Base-by-base conservation (phyloP, 257 asterid genomes). In the Penstemon davidsonii region DNA sequence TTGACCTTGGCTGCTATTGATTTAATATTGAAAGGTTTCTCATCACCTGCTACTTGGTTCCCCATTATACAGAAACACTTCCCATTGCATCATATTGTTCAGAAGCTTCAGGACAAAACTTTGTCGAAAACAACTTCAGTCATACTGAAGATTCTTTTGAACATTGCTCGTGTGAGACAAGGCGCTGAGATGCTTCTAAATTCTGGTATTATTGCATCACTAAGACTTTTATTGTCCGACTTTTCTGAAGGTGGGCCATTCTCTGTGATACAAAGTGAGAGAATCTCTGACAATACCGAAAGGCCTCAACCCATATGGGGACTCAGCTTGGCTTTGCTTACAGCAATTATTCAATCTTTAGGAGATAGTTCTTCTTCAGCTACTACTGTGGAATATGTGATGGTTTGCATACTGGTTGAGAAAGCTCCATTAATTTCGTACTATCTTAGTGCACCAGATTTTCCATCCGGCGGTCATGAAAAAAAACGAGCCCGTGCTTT, bases 151-250 rank as follows among this genome's bases (percentile, higher is more conserved):
- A 88, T 94, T 77, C 87, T 94, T 73, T 76, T 94, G 89, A 94
- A 86, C 81, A 80, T 94, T 75, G 87, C 90, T 61, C 80, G 85
- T 44, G 86, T 82, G 56, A 83, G 87, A 78, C 86, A 82, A 60
- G 96, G 96, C 62, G 96, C 99, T 15, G 88, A 84, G 73, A 83
- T 91, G 95, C 89, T 94, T 74, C 50, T 91, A 40, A 87, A 83
- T 71, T 79, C 86, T 67, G 97, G 97, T 60, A 76, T 94, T 61
- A 84, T 94, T 65, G 69, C 83, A 53, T 91, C 89, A 13, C 45
- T 91, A 62, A 86, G 83, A 58, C 78, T 73, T 65, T 69, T 94
- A 41, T 64, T 88, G 40, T 82, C 87, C 1, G 85, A 81, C 73
- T 69, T 82, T 60, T 75, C 80, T 52, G 90, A 83, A 55, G 78